Evolutionary conservation across 345 rosid species (phyloP).

Genomic region (Euphorbia pulcherrima): DNA sequence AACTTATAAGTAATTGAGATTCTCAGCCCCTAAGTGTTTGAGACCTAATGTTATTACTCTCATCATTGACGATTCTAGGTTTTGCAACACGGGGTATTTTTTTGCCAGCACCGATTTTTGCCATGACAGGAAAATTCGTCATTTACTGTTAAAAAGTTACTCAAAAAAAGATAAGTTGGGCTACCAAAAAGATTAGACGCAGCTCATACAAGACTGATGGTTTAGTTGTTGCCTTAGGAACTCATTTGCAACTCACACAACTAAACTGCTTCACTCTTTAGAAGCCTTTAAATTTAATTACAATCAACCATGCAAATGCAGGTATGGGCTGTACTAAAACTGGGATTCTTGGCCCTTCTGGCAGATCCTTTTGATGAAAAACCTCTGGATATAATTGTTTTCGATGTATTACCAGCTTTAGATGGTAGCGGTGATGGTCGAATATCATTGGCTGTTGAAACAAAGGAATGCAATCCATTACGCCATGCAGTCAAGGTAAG

Average conservation of each 20-base stretch:
- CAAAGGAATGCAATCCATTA: conserved; percentile 85
- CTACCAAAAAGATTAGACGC: neutral
- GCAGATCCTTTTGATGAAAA: conserved; percentile 82
- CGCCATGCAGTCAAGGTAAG: conserved; percentile 90
- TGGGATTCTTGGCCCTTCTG: conserved; percentile 90
- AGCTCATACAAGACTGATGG: neutral
- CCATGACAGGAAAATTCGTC: neutral
- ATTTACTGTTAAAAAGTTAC: neutral
- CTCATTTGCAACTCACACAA: neutral
- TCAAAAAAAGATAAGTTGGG: conserved; percentile 3
- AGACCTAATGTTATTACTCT: too few relatives aligned
- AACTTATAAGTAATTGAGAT: too few relatives aligned
- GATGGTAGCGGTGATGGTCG: conserved; percentile 78
- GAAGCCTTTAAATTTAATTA: neutral
- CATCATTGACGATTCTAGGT: too few relatives aligned
- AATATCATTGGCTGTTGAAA: conserved; percentile 73
- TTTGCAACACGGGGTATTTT: neutral
- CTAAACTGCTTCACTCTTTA: neutral
- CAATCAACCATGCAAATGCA: conserved; percentile 21
- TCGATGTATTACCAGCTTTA: conserved; percentile 85
- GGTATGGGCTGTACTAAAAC: conserved; percentile 99
- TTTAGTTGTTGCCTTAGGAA: neutral
- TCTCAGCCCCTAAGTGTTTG: too few relatives aligned
- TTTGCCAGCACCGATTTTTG: neutral
- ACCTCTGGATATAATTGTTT: conserved; percentile 83